phyloP scores from a whole-genome alignment of 2,329 filamentous ascomycete species.

The Raffaelea arxii region DNA sequence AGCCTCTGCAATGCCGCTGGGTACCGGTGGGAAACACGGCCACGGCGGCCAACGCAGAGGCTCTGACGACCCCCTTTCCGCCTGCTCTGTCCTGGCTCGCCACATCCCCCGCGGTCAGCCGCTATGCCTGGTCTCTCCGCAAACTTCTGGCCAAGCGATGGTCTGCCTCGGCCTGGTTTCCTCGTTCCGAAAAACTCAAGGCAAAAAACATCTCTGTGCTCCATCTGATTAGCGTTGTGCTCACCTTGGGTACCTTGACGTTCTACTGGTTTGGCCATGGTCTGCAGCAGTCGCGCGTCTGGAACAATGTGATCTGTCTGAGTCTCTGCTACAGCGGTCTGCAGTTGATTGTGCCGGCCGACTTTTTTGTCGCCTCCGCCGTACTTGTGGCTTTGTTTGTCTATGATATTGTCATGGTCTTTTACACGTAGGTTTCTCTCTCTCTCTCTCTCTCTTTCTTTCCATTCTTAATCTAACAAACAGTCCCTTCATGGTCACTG shows the following conservation, averaged over 20 bases:
- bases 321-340: slow-evolving; percentile 78
- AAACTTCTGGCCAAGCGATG: slow-evolving; percentile 41
- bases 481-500: slow-evolving; percentile 75
- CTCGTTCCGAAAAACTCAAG: too few species aligned
- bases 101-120: slow-evolving; percentile 15
- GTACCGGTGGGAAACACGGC: neutral
- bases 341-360: slow-evolving; percentile 79
- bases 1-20: slow-evolving; percentile 12
- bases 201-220: slow-evolving; percentile 37
- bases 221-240: slow-evolving; percentile 44
- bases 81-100: slow-evolving; percentile 24
- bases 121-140: slow-evolving; percentile 39
- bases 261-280: slow-evolving; percentile 55
- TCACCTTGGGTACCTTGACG: slow-evolving; percentile 44
- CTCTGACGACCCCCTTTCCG: slow-evolving; percentile 26
- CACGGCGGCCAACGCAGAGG: slow-evolving; percentile 5
- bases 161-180: slow-evolving; percentile 36
- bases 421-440: too few species aligned
- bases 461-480: neutral
- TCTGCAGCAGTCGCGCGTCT: slow-evolving; percentile 26
- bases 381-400: slow-evolving; percentile 76
- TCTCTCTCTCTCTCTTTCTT: slow-evolving; percentile 16
- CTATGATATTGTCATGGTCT: slow-evolving; percentile 91
- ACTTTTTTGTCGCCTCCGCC: slow-evolving; percentile 70
- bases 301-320: slow-evolving; percentile 82